Evolutionary conservation across 139 green algal species (phyloP).

Genomic region (Astrephomene gubernaculifera): DNA sequence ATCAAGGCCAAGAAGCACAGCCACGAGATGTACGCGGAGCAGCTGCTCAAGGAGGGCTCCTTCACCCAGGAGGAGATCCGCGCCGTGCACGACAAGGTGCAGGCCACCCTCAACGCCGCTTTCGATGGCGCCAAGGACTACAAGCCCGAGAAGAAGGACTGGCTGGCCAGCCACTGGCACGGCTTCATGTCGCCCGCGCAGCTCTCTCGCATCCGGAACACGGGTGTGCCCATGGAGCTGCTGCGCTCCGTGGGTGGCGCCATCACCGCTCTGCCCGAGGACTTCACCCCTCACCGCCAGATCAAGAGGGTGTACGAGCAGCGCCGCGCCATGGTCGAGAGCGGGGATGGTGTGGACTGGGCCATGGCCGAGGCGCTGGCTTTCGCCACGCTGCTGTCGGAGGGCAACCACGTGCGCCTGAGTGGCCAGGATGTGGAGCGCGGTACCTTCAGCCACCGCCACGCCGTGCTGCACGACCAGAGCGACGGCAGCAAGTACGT

Average conservation of each 20-base stretch:
- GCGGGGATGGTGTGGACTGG: constrained; percentile 92
- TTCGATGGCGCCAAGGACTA: constrained; percentile 91
- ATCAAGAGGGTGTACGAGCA: constrained; percentile 84
- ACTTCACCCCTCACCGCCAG: constrained; percentile 87
- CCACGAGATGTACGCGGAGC: constrained; percentile 82
- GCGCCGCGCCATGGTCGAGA: constrained; percentile 86
- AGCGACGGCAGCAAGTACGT: constrained; percentile 73
- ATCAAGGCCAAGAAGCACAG: constrained; percentile 83
- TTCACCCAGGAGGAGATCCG: constrained; percentile 79
- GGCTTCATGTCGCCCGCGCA: constrained; percentile 95
- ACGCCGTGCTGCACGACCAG: constrained; percentile 92
- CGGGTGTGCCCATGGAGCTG: constrained; percentile 73
- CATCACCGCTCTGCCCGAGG: constrained; percentile 88
- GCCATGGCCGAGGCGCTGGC: constrained; percentile 95
- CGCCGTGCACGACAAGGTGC: constrained; percentile 74
- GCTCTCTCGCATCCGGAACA: constrained; percentile 93
- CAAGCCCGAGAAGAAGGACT: constrained; percentile 83
- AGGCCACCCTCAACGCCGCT: constrained; percentile 76
- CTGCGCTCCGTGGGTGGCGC: constrained; percentile 80
- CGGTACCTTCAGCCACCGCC: constrained; percentile 97
- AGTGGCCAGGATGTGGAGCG: constrained; percentile 98
- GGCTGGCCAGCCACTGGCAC: constrained; percentile 89
- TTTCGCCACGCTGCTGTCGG: constrained; percentile 92
- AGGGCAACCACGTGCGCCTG: constrained; percentile 98
- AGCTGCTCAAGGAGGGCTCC: constrained; percentile 79